Conservation (phyloP, 2,329 filamentous ascomycete genomes). For the Nemania abortiva region DNA sequence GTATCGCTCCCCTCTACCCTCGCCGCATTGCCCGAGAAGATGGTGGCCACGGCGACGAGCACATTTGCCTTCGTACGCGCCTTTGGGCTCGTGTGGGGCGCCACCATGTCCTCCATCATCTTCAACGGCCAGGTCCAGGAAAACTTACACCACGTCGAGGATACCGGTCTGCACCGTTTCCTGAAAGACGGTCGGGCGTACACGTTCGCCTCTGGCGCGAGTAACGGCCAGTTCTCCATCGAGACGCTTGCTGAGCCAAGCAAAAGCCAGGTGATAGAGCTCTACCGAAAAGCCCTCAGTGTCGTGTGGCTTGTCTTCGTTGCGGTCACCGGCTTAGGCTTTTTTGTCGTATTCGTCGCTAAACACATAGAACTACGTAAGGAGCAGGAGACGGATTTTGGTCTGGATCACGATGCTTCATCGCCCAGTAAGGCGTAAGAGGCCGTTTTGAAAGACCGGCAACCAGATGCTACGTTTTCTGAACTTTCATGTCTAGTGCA, state of each 20-base stretch:
- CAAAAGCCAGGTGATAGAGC: neutral
- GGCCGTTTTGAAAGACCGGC: neutral
- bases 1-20: slow-evolving; percentile 32
- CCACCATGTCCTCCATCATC: neutral
- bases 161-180: neutral
- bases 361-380: slow-evolving; percentile 17
- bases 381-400: slow-evolving; percentile 3
- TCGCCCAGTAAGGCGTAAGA: neutral
- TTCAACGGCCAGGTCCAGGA: slow-evolving; percentile 6
- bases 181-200: neutral
- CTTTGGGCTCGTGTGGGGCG: slow-evolving; percentile 11
- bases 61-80: slow-evolving; percentile 9
- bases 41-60: neutral
- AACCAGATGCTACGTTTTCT: neutral
- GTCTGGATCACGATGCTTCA: neutral
- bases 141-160: neutral
- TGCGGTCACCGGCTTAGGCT: slow-evolving; percentile 2
- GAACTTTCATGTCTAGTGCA: neutral
- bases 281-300: neutral
- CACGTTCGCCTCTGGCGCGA: neutral
- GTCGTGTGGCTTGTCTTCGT: slow-evolving; percentile 20
- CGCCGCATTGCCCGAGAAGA: neutral
- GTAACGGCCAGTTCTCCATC: neutral
- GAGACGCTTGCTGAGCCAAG: neutral
- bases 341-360: neutral